Percentiles rank a stretch among this genome's conserved stretches.
These are phyloP conservation scores for Aspergillus felis DNA, from an alignment of 2,329 filamentous ascomycete genomes.

Conservation along the genomic window DNA sequence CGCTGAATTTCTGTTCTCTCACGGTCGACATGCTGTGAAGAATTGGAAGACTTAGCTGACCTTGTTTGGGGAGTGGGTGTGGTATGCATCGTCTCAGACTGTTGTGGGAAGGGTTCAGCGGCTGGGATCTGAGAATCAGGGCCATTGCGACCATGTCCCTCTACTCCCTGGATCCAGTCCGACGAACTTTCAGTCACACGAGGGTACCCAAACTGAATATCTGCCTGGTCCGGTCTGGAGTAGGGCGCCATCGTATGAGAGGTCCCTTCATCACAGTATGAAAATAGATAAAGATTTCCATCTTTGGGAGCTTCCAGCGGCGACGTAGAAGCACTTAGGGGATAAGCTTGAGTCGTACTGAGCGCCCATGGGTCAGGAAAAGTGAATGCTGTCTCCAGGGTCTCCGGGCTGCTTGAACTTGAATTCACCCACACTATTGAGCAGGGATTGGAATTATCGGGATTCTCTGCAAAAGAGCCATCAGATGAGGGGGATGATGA, in stretches of 20 bases:
- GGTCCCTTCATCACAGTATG: conserved; percentile 6
- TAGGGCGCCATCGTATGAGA: conserved; percentile 10
- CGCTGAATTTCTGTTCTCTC: conserved; percentile 7
- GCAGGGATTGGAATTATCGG: conserved; percentile 15
- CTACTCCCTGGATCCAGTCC: conserved; percentile 13
- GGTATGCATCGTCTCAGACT: background rate
- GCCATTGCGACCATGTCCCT: background rate
- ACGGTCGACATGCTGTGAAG: conserved; percentile 9
- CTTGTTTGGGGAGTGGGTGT: conserved; percentile 4
- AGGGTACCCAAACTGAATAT: conserved; percentile 7
- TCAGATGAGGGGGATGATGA: conserved; percentile 9
- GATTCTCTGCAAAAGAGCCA: conserved; percentile 10
- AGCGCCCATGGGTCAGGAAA: conserved; percentile 13
- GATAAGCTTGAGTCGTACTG: conserved; percentile 10
- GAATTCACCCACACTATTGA: conserved; percentile 19
- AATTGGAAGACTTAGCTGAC: conserved; percentile 20
- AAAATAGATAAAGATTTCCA: conserved; percentile 10
- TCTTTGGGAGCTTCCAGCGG: conserved; percentile 5
- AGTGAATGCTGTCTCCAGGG: conserved; percentile 14
- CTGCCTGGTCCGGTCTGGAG: conserved; percentile 11
- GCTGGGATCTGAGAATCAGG: conserved; percentile 5
- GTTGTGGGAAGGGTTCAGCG: conserved; percentile 6
- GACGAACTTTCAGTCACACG: conserved; percentile 4
- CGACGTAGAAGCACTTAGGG: conserved; percentile 9
- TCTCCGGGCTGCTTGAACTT: conserved; percentile 17